Percentiles rank a stretch among this genome's conserved stretches.
Evolutionary conservation across 2,329 filamentous ascomycete species (phyloP).

Genomic region (Aspergillus fumigatus): DNA sequence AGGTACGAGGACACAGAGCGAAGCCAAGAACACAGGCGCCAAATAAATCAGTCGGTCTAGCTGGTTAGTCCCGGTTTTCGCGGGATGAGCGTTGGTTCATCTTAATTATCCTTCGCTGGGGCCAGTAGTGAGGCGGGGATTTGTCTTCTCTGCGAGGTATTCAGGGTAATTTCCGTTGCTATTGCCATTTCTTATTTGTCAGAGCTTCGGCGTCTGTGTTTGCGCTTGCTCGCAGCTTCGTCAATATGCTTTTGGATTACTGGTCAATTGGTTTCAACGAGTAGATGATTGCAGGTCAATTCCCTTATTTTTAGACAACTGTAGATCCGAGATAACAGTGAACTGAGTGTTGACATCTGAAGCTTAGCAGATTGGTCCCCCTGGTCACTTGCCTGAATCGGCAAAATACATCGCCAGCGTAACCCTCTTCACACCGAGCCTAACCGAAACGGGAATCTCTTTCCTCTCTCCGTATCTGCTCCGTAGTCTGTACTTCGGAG

Average conservation of each 20-base stretch:
- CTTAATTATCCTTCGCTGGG: not conserved
- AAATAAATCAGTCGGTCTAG: not conserved
- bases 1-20: conserved; percentile 28
- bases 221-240: too few species aligned
- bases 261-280: not conserved
- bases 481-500: too few species aligned
- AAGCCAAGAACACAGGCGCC: conserved; percentile 4
- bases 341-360: not conserved
- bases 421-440: not conserved
- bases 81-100: not conserved
- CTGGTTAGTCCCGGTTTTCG: not conserved
- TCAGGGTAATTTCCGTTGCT: conserved; percentile 8
- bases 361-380: conserved; percentile 1
- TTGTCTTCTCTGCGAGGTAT: conserved; percentile 2
- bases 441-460: conserved; percentile 15
- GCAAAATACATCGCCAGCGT: not conserved
- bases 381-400: not conserved
- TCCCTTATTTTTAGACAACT: not conserved
- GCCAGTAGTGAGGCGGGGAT: conserved; percentile 4
- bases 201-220: too few species aligned
- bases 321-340: not conserved
- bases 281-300: not conserved
- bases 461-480: conserved; percentile 6
- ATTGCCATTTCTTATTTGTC: not conserved
- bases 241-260: not conserved